A percentile compares a stretch with the other conserved stretches of the same genome.
These are phyloP conservation scores for Mortierella sp. DNA, from an alignment of 371 early-diverging fungal genomes.

Conservation along the genomic window DNA sequence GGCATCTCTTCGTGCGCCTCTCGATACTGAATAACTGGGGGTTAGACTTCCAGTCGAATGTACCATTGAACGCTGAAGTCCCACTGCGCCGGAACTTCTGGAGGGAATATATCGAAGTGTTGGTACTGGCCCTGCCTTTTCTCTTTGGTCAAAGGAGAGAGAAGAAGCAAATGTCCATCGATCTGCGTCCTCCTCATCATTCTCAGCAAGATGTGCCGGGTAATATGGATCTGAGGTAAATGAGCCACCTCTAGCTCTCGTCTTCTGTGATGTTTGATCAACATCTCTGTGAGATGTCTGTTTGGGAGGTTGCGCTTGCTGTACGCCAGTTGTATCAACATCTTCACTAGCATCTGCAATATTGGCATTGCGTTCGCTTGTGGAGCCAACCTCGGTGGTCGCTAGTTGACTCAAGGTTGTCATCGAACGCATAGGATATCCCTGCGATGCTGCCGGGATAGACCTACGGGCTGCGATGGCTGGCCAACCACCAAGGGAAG, in stretches of 20 bases:
- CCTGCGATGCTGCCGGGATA: slow-evolving; percentile 22
- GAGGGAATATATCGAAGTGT: slow-evolving; percentile 43
- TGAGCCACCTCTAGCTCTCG: slow-evolving; percentile 21
- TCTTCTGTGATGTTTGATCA: slow-evolving; percentile 12
- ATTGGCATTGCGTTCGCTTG: slow-evolving; percentile 2
- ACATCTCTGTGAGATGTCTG: slow-evolving; percentile 13
- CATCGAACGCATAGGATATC: slow-evolving; percentile 34
- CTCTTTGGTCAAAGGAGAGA: slow-evolving; percentile 49
- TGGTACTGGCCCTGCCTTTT: slow-evolving; percentile 24
- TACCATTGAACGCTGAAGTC: slow-evolving; percentile 20
- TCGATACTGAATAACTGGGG: slow-evolving; percentile 17
- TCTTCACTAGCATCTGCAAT: slow-evolving; percentile 14
- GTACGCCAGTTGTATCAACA: not conserved
- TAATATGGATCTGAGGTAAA: slow-evolving; percentile 40
- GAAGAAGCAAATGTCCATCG: slow-evolving; percentile 59
- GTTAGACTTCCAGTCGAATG: slow-evolving; percentile 44
- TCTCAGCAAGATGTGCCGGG: slow-evolving; percentile 47
- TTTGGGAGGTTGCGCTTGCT: not conserved
- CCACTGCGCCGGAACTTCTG: slow-evolving; percentile 9
- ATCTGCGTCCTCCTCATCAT: slow-evolving; percentile 57
- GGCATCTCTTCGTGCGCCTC: slow-evolving; percentile 22
- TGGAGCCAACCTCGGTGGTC: not conserved
- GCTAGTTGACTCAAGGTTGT: slow-evolving; percentile 16
- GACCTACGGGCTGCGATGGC: slow-evolving; percentile 16
- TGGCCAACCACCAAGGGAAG: slow-evolving; percentile 42